Conservation (phyloP, 176 grass and related monocot genomes). For the sorghum (Sorghum bicolor) region DNA sequence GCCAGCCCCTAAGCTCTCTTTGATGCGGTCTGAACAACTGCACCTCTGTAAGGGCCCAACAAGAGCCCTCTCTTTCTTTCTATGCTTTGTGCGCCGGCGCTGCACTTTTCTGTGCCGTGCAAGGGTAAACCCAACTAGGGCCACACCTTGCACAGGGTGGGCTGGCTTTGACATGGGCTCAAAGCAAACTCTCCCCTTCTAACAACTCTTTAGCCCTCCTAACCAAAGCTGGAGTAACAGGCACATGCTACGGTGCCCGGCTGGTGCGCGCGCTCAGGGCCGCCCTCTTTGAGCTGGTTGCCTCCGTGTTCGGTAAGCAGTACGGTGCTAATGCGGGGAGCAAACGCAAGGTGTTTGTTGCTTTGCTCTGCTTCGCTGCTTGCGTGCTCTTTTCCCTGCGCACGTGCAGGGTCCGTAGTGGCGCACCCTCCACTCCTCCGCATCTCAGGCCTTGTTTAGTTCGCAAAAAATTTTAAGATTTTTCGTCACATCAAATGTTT, state of each 20-base stretch:
- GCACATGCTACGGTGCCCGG: background rate
- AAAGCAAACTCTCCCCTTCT: background rate
- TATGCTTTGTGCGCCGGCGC: too few species aligned
- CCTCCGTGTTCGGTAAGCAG: rapidly evolving
- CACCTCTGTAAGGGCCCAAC: too few species aligned
- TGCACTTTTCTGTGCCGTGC: too few species aligned
- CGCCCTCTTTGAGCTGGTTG: background rate
- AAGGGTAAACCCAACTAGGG: too few species aligned
- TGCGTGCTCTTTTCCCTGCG: too few species aligned
- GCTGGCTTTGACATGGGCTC: background rate
- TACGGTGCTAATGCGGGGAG: background rate
- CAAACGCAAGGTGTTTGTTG: background rate
- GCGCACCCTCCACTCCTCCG: too few species aligned
- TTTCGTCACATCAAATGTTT: too few species aligned
- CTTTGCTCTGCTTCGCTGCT: background rate
- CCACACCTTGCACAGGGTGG: background rate
- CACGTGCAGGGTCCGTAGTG: too few species aligned
- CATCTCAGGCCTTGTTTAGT: too few species aligned
- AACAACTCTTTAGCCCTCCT: constrained; percentile 30
- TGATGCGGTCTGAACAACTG: too few species aligned
- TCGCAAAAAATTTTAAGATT: too few species aligned
- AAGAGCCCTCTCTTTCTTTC: too few species aligned
- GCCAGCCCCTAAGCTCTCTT: background rate
- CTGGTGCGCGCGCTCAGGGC: background rate
- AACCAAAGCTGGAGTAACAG: constrained; percentile 21